Conservation (phyloP, 352 stramenopile species). For the Pythium rhizo-oryzae region DNA sequence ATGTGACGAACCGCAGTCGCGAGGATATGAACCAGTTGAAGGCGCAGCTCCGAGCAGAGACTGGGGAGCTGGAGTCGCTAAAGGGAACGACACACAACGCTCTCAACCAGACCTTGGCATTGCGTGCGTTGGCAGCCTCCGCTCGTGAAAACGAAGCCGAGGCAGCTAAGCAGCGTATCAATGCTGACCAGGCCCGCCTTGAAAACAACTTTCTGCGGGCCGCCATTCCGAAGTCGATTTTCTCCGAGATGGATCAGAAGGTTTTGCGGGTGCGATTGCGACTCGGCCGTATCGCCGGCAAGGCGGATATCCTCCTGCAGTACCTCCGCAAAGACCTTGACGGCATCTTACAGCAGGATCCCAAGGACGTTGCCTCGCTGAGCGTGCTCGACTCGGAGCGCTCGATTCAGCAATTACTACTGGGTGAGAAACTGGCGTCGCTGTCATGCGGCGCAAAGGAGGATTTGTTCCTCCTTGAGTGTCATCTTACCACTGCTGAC, state of each 20-base stretch:
- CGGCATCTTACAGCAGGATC: slow-evolving; percentile 38
- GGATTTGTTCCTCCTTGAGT: slow-evolving; percentile 77
- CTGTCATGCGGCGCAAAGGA: slow-evolving; percentile 68
- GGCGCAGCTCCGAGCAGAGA: slow-evolving; percentile 71
- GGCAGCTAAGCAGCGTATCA: slow-evolving; percentile 70
- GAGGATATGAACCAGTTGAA: slow-evolving; percentile 80
- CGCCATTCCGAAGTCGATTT: slow-evolving; percentile 69
- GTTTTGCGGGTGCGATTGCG: slow-evolving; percentile 70
- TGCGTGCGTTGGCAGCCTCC: slow-evolving; percentile 58
- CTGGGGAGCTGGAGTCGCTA: slow-evolving; percentile 67
- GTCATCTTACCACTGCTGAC: slow-evolving; percentile 68
- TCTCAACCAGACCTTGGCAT: slow-evolving; percentile 73
- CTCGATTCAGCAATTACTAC: slow-evolving; percentile 53
- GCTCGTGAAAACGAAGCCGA: slow-evolving; percentile 70
- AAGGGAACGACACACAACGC: slow-evolving; percentile 76
- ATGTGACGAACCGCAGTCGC: slow-evolving; percentile 63
- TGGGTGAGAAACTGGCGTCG: slow-evolving; percentile 61
- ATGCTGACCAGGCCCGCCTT: slow-evolving; percentile 59
- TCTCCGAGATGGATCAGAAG: slow-evolving; percentile 75
- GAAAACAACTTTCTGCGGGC: slow-evolving; percentile 73
- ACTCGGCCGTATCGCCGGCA: slow-evolving; percentile 64
- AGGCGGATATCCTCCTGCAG: slow-evolving; percentile 70
- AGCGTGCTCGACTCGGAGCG: slow-evolving; percentile 37
- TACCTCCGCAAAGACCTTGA: slow-evolving; percentile 72
- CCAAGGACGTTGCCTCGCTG: slow-evolving; percentile 38